phyloP scores from a whole-genome alignment of 78 protist species.

The Tieghemostelium lacteum region DNA sequence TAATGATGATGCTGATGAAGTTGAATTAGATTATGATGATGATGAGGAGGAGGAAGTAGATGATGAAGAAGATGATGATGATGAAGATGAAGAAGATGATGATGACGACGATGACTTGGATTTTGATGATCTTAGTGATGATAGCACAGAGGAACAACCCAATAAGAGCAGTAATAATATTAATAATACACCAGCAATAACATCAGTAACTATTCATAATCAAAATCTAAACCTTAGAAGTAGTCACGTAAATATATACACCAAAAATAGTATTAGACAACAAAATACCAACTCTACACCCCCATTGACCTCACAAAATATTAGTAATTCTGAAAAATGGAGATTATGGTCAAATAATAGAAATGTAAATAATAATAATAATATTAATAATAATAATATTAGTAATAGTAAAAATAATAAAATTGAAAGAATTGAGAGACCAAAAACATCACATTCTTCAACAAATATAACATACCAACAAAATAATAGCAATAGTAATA shows the following conservation, averaged over 20 bases:
- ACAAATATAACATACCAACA: not conserved
- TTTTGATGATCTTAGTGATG: not conserved
- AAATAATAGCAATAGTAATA: slow-evolving; percentile 9
- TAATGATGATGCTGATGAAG: not conserved
- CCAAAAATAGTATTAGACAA: no score
- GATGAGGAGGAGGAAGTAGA: not conserved
- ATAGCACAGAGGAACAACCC: not conserved
- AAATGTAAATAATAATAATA: slow-evolving; percentile 16
- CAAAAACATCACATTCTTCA: not conserved
- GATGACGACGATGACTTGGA: not conserved
- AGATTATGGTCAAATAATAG: not conserved
- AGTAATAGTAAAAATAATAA: not conserved
- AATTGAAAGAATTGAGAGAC: not conserved
- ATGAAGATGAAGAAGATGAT: slow-evolving; percentile 24
- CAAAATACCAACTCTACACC: no score
- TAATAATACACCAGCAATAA: not conserved
- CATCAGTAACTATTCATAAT: not conserved
- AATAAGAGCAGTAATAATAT: no score
- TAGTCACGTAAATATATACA: no score
- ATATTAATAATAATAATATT: not conserved
- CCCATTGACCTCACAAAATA: no score
- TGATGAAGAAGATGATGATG: not conserved
- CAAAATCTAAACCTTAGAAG: no score
- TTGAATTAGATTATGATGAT: not conserved
- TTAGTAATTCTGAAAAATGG: no score